Percentiles rank a stretch among this genome's conserved stretches.
Conservation (phyloP, 2,329 filamentous ascomycete genomes). For the Rosellinia necatrix region DNA sequence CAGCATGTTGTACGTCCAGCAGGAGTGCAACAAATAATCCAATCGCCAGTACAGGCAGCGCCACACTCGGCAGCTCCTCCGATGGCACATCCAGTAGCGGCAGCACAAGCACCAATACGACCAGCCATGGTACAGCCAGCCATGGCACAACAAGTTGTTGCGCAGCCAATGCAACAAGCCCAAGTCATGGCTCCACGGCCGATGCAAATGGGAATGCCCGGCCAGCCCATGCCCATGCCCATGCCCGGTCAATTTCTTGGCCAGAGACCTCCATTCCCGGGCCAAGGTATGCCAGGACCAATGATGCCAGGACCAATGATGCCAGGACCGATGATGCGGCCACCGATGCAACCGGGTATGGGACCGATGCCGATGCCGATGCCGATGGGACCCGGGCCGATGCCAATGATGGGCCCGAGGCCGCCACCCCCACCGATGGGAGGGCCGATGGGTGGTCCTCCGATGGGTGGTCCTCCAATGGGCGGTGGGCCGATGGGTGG, state of each 20-base stretch:
- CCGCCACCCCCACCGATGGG: conserved; percentile 7
- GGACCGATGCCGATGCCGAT: background rate
- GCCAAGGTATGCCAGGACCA: conserved; percentile 6
- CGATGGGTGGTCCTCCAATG: conserved; percentile 11
- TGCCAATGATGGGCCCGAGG: conserved; percentile 14
- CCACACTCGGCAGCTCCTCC: background rate
- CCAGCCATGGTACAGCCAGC: background rate
- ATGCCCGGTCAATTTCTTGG: background rate
- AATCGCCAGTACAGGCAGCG: background rate
- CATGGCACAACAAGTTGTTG: background rate
- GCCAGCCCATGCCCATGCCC: conserved; percentile 15
- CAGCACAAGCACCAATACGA: background rate
- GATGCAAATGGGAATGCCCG: conserved; percentile 12
- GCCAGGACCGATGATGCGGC: conserved; percentile 6
- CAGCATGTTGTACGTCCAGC: background rate
- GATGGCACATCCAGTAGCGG: background rate
- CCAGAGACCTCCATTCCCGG: conserved; percentile 7
- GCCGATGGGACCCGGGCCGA: conserved; percentile 5
- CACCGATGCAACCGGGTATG: conserved; percentile 5
- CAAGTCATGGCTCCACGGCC: conserved; percentile 6
- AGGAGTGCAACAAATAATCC: background rate
- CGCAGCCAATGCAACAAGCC: background rate
- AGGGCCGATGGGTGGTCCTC: conserved; percentile 2
- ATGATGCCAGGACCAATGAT: background rate
- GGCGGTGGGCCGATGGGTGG: conserved; percentile 6